phyloP scores from a whole-genome alignment of 345 rosid species.

The Trapa incisa region DNA sequence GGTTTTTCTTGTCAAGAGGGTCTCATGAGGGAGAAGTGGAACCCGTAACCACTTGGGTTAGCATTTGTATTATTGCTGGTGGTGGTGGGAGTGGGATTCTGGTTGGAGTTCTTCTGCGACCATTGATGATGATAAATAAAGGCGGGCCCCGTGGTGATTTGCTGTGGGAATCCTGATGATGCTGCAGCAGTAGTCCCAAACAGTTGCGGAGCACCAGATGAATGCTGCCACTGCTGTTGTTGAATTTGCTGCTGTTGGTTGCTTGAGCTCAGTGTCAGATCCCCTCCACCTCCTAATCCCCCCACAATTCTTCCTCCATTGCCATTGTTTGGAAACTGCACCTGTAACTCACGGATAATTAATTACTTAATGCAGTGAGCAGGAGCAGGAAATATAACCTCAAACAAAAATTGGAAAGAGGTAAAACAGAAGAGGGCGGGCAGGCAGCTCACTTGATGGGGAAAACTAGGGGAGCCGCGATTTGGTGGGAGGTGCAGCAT shows the following conservation, averaged over 20 bases:
- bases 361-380: not conserved
- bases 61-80: not conserved
- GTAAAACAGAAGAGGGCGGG: not conserved
- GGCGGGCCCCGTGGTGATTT: constrained; percentile 29
- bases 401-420: not conserved
- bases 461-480: constrained; percentile 13
- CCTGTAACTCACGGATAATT: constrained; percentile 7
- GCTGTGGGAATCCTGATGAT: constrained; percentile 99
- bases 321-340: constrained; percentile 40
- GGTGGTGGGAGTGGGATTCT: not conserved
- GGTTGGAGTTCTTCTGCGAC: constrained; percentile 36
- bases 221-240: constrained; percentile 28
- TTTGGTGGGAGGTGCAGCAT: constrained; percentile 29
- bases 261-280: constrained; percentile 8
- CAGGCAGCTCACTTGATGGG: not conserved
- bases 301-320: not conserved
- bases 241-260: constrained; percentile 2
- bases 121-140: constrained; percentile 12
- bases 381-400: not conserved
- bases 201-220: constrained; percentile 33
- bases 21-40: constrained; percentile 35
- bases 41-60: constrained; percentile 14
- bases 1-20: constrained; percentile 10
- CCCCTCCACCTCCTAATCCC: not conserved
- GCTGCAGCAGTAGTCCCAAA: constrained; percentile 91